Evolutionary conservation across 108 stramenopile genomes (phyloP), one percentile per base, ranked within the genome.

Genomic region (Aurantiochytrium sp.): DNA sequence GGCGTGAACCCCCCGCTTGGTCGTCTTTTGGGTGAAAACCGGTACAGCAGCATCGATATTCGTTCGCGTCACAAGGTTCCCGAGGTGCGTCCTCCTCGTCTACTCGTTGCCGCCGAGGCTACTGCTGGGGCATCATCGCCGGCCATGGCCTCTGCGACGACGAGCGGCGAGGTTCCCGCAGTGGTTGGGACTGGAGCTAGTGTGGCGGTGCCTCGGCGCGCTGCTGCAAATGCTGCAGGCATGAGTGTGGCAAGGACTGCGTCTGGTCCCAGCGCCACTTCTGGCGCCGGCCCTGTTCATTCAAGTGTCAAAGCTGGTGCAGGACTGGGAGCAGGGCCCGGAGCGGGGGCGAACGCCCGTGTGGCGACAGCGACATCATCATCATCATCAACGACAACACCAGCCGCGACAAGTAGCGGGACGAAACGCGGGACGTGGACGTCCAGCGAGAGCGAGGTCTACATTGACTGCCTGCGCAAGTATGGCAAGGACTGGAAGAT

Each of bases 401-500:
- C 19, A 18, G 18, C 58, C 58, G 21, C 58, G 58, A 18, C 58
- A 21, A 19, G 19, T 5, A 35, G 29, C 35, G n/a, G 35, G 8
- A 21, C 5, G 25, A 10, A 64, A 6, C 60, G 60, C n/a, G 60
- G 60, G 42, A 89, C 69, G 76, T 89, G 89, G 89, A 60, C 89
- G 4, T 5, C 35, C 5, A 58, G 14, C 4, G 89, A 89, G 58
- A 89, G 87, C 28, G 58, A 43, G 4, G 4, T 87, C 5, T 89
- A 71, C 83, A 23, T 89, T 2, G 59, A 87, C 4, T 44, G 57
- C 57, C 51, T 89, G 18, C 23, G 5, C 18, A 58, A n/a, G 5
- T 18, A 43, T 23, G 89, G 89, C 28, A 89, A 87, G 58, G 60
- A 89, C 83, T 89, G 89, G 89, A 10, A 60, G 8, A 59, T 28